phyloP scores from a whole-genome alignment of 192 early-diverging fungal species.

The Dissophora ornata region DNA sequence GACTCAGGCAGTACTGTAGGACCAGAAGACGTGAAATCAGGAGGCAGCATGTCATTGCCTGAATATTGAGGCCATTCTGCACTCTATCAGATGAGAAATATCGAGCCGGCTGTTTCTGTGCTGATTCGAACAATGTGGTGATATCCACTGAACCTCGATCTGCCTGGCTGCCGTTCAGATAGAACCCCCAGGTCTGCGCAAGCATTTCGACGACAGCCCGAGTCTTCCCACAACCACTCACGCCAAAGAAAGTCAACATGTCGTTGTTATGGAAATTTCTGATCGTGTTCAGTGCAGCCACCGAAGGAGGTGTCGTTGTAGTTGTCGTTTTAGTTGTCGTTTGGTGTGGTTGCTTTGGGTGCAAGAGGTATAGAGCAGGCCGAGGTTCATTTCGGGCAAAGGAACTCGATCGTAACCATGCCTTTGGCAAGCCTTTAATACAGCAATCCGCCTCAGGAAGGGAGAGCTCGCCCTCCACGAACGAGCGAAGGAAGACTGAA shows the following conservation, averaged over 20 bases:
- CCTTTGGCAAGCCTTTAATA: slow-evolving; percentile 33
- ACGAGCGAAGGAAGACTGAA: slow-evolving; percentile 26
- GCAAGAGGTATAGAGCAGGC: slow-evolving; percentile 43
- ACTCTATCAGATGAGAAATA: slow-evolving; percentile 43
- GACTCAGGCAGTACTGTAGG: slow-evolving; percentile 43
- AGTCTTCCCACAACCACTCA: slow-evolving; percentile 46
- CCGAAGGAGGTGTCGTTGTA: slow-evolving; percentile 37
- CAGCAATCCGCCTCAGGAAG: slow-evolving; percentile 41
- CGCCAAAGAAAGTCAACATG: slow-evolving; percentile 39
- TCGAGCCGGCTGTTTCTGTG: slow-evolving; percentile 19
- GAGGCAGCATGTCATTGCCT: slow-evolving; percentile 33
- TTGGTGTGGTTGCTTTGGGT: slow-evolving; percentile 40
- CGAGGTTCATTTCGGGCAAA: slow-evolving; percentile 11
- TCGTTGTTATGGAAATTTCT: slow-evolving; percentile 36
- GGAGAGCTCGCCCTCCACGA: slow-evolving; percentile 29
- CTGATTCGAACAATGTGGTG: slow-evolving; percentile 36
- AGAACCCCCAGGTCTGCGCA: slow-evolving; percentile 44
- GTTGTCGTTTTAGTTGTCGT: too few species aligned
- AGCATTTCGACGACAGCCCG: slow-evolving; percentile 54
- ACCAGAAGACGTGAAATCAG: slow-evolving; percentile 47
- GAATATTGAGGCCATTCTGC: slow-evolving; percentile 51
- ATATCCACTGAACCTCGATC: slow-evolving; percentile 45
- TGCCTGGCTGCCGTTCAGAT: slow-evolving; percentile 40
- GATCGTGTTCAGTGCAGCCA: slow-evolving; percentile 23
- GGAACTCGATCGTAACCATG: slow-evolving; percentile 32